phyloP scores from a whole-genome alignment of 2,329 filamentous ascomycete species.

The Incumbomyces delicatus region DNA sequence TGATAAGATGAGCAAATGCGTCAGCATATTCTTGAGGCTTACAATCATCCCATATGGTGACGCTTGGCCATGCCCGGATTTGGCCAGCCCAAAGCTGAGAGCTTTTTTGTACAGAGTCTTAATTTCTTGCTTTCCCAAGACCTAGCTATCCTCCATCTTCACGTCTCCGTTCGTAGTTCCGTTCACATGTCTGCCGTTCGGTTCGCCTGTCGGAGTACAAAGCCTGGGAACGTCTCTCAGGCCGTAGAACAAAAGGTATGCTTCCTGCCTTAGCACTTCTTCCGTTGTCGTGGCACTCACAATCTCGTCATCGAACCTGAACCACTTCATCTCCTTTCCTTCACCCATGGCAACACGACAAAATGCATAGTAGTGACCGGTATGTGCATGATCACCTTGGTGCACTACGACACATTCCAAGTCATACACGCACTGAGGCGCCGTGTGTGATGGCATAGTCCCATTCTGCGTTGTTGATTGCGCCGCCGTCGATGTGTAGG shows the following conservation, averaged over 20 bases:
- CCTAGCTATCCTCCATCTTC: conserved; percentile 4
- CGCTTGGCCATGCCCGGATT: no score
- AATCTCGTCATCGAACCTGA: conserved; percentile 89
- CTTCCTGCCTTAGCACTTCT: conserved; percentile 75
- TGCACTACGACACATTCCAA: conserved; percentile 85
- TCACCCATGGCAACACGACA: conserved; percentile 48
- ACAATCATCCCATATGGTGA: no score
- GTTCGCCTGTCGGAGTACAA: background rate
- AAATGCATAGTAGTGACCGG: conserved; percentile 87
- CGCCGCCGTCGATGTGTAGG: conserved; percentile 63
- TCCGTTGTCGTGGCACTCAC: conserved; percentile 75
- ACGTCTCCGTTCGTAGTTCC: background rate
- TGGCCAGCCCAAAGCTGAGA: no score
- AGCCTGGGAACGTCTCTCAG: conserved; percentile 23
- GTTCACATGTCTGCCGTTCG: background rate
- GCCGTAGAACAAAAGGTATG: conserved; percentile 79
- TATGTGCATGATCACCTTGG: conserved; percentile 63
- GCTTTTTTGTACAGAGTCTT: background rate
- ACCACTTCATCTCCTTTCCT: conserved; percentile 55
- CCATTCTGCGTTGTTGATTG: conserved; percentile 7
- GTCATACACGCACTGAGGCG: conserved; percentile 56
- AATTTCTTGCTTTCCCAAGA: background rate
- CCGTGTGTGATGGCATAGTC: conserved; percentile 15
- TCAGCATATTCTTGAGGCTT: no score
- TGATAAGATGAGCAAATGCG: no score